Evolutionary conservation across 176 grass and related monocot genomes (phyloP), one percentile per base, ranked within the genome.

Genomic region (Zoysia japonica): DNA sequence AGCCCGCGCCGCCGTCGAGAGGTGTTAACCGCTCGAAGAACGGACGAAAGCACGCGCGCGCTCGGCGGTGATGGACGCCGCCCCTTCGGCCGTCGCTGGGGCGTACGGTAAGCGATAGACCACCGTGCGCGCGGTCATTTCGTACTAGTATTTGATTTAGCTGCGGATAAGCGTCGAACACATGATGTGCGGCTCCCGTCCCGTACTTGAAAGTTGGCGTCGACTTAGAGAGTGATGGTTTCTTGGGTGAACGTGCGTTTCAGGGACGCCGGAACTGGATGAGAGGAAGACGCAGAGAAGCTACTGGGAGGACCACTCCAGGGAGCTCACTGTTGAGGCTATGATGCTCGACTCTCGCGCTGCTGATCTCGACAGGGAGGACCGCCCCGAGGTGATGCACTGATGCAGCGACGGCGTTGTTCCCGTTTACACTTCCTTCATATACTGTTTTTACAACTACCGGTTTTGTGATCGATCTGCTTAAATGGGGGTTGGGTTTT

Each of bases 301-400:
- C 16, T 97, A 92, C 85, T 97, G 89, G 92, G 88, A 90, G 74
- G 92, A 97, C 70, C 91, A 90, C 78, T 94, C 95, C 59, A 88
- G 47, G 87, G 92, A 97, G 37, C 95, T 97, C 74, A 97, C 83
- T 35, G 83, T 92, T 37, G 89, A 97, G 89, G 63, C 95, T 55
- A 97, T 94, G 95, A 97, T 97, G 95, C 95, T 97, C 68, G 95
- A 97, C 66, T 97, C 95, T 52, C 89, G 75, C 20, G 91, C 95
- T 59, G 68, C 85, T 50, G 91, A 92, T 80, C 95, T 97, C 68
- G 91, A 97, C 95, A 89, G 90, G 81, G 92, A 92, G 78, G 95
- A 94, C 78, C 86, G 92, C 60, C 95, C 92, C 2, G 92, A 98
- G 95, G 95, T 98, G 74, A 78, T 66, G 17, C 41, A 7, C 2